Evolutionary conservation across 106 monocot genomes (phyloP), one percentile per base, ranked within the genome.

Genomic region (Dendrobium catenatum): DNA sequence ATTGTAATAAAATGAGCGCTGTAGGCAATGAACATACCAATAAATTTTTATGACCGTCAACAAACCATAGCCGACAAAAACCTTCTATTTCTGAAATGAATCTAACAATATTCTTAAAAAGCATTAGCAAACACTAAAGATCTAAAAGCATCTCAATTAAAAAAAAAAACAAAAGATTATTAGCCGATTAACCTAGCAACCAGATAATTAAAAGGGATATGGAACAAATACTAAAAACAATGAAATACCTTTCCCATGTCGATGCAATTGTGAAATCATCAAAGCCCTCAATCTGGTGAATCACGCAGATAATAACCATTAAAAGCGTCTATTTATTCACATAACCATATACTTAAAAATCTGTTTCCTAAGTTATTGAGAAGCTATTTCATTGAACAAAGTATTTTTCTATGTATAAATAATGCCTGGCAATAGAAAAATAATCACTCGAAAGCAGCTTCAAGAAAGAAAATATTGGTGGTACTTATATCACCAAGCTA

Each of bases 181-280:
- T 47, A 46, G 22, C 47, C 19, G 31, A 58, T 46, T 16, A 31
- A 55, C 33, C 15, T 46, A 29, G 6, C 76, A 46, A 24, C 17
- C 2, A 46, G 61, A 27, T 11, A 29, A 49, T 7, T 7, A 54
- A 54, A 27, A 77, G 5, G 6, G 49, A 31, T 4, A 77, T 31
- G 9, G 4, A 81, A 64, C 16, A 6, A 80, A 77, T 2, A 80
- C 17, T 31, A 4, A 31, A 2, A 70, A 15, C 19, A 80, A 37
- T 18, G 55, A 56, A 11, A 31, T 92, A 97, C 97, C 98, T 98
- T 85, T 98, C 98, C 98, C 95, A 98, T 80, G 94, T 88, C 80
- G 98, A 98, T 55, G 98, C 98, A 78, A 98, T 82, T 1, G 98
- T 98, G 82, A 95, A 98, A 91, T 98, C 98, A 86, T 98, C 95